These are phyloP conservation scores for Termitomyces sp. DNA, from an alignment of 768 basidiomycete genomes.

Conservation along the genomic window DNA sequence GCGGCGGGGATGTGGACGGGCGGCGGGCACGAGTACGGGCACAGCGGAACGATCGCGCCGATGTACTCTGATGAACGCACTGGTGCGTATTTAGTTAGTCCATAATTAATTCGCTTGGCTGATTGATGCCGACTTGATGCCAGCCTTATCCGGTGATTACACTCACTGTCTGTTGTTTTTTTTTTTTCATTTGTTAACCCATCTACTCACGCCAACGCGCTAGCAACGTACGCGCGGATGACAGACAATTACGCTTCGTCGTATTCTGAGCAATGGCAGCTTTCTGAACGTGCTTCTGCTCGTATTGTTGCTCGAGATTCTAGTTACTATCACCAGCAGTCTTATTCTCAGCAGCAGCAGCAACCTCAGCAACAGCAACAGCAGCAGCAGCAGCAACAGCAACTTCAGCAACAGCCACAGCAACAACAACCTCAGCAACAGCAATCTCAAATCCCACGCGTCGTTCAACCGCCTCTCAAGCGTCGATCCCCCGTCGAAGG, in stretches of 20 bases:
- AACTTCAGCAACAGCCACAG: not conserved
- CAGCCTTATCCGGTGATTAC: constrained; percentile 39
- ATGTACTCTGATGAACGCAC: constrained; percentile 56
- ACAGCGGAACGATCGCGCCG: constrained; percentile 17
- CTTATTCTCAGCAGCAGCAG: constrained; percentile 1
- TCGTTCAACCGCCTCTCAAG: constrained; percentile 18
- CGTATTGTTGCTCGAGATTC: constrained; percentile 49
- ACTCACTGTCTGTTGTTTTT: constrained; percentile 27
- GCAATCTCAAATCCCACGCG: not conserved
- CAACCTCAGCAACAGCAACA: not conserved
- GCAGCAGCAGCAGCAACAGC: not conserved
- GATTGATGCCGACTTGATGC: constrained; percentile 4
- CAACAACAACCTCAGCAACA: too few relatives aligned
- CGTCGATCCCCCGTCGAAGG: constrained; percentile 25
- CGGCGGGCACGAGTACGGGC: not conserved
- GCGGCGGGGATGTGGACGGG: constrained; percentile 16
- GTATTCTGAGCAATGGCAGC: constrained; percentile 33
- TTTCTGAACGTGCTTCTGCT: constrained; percentile 48
- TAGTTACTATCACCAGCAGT: constrained; percentile 5
- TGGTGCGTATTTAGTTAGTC: constrained; percentile 28
- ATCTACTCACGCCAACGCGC: too few relatives aligned
- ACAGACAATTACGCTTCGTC: constrained; percentile 15
- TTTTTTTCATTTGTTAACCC: not conserved
- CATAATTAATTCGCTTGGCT: not conserved
- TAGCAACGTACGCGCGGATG: not conserved